Evolutionary conservation across 768 basidiomycete species (phyloP).

Genomic region (Suillus weaverae): DNA sequence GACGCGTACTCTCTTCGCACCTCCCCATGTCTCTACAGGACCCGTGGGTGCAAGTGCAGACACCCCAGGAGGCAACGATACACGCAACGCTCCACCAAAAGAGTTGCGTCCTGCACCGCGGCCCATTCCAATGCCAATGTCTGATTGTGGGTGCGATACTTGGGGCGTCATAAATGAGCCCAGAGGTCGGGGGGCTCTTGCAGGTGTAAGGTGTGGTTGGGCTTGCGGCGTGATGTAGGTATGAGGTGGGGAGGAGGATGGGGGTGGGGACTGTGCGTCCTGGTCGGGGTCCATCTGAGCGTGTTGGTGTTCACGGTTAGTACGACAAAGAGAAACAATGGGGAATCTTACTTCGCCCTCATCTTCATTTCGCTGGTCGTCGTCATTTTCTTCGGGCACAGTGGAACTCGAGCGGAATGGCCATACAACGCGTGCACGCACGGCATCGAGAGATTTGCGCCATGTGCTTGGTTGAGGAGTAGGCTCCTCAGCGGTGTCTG

Average conservation of each 20-base stretch:
- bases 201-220: neutral
- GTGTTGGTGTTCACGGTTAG: neutral
- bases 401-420: constrained; percentile 30
- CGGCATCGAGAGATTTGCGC: constrained; percentile 35
- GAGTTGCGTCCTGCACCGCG: constrained; percentile 36
- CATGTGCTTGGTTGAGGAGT: constrained; percentile 21
- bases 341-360: constrained; percentile 13
- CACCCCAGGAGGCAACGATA: constrained; percentile 4
- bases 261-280: constrained; percentile 3
- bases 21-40: constrained; percentile 21
- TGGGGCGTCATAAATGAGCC: constrained; percentile 63
- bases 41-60: constrained; percentile 28
- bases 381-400: constrained; percentile 17
- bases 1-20: constrained; percentile 41
- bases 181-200: constrained; percentile 20
- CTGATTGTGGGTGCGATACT: constrained; percentile 18
- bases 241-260: neutral
- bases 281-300: constrained; percentile 1
- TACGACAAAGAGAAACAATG: neutral
- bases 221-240: neutral
- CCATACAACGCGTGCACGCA: constrained; percentile 30
- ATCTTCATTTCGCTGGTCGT: constrained; percentile 25
- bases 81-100: constrained; percentile 35
- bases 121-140: constrained; percentile 7
- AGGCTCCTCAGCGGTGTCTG: constrained; percentile 13